Conservation (phyloP, 306 rosid genomes). For the Urtica urens region DNA sequence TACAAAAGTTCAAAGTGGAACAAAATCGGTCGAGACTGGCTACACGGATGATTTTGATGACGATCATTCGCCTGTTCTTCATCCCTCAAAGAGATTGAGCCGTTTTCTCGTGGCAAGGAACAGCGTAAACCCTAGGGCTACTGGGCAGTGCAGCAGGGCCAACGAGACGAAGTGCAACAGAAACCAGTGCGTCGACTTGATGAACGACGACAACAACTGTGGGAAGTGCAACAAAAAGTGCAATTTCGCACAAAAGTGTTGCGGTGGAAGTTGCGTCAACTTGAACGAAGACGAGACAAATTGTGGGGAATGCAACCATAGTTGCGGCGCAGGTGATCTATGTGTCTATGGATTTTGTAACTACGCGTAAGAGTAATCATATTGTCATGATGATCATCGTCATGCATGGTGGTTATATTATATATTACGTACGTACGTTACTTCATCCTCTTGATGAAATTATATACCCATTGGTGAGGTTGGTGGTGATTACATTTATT, state of each 20-base stretch:
- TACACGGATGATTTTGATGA: background rate
- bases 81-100: conserved; percentile 41
- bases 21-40: background rate
- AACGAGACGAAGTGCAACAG: conserved; percentile 53
- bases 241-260: conserved; percentile 49
- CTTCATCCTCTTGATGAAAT: background rate
- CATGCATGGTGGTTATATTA: background rate
- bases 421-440: background rate
- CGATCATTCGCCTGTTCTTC: background rate
- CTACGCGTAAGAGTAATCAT: conserved; percentile 34
- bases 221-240: conserved; percentile 66
- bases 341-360: conserved; percentile 62
- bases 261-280: conserved; percentile 62
- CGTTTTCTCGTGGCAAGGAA: conserved; percentile 1
- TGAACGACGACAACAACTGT: conserved; percentile 42
- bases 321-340: conserved; percentile 21
- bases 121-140: conserved; percentile 31
- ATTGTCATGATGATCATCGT: background rate
- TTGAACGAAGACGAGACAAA: conserved; percentile 56
- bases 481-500: conserved; percentile 1
- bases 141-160: conserved; percentile 49
- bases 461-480: background rate
- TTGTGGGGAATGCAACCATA: conserved; percentile 54
- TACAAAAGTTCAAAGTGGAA: conserved; percentile 7
- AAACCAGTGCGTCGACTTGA: conserved; percentile 60